These are phyloP conservation scores for Clarireedia homoeocarpa DNA, from an alignment of 2,329 filamentous ascomycete species.

Conservation along the genomic window DNA sequence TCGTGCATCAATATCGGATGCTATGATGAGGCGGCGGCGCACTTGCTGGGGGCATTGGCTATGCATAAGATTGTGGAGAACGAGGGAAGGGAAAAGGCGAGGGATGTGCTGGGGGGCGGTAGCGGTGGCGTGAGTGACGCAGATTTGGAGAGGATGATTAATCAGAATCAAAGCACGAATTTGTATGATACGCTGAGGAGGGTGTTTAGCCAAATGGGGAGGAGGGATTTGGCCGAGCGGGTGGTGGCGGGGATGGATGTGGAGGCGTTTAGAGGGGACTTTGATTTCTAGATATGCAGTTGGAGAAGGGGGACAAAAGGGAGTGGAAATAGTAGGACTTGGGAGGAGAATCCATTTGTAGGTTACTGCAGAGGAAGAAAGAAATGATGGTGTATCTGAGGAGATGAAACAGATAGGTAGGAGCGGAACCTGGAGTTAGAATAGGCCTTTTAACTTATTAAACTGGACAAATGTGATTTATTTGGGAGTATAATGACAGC, in stretches of 20 bases:
- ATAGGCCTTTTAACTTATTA: too few species aligned
- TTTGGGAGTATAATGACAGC: too few species aligned
- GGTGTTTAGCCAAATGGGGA: slow-evolving; percentile 94
- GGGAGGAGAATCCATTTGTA: not conserved
- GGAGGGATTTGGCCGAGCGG: slow-evolving; percentile 78
- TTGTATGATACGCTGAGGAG: slow-evolving; percentile 88
- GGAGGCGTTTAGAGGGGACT: slow-evolving; percentile 78
- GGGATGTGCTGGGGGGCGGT: slow-evolving; percentile 66
- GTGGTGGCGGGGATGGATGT: slow-evolving; percentile 88
- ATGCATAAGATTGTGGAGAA: slow-evolving; percentile 95
- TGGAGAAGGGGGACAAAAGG: not conserved
- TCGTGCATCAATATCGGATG: slow-evolving; percentile 97
- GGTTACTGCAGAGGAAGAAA: not conserved
- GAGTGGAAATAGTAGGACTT: not conserved
- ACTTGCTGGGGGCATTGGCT: slow-evolving; percentile 81
- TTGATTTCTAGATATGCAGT: slow-evolving; percentile 60
- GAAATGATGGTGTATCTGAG: not conserved
- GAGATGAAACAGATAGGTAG: too few species aligned
- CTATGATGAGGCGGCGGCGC: slow-evolving; percentile 84
- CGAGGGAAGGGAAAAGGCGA: slow-evolving; percentile 73
- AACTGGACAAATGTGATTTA: too few species aligned
- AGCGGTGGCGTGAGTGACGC: slow-evolving; percentile 54
- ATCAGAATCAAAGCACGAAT: slow-evolving; percentile 94
- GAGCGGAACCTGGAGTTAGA: too few species aligned
- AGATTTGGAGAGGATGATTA: slow-evolving; percentile 77